These are phyloP conservation scores for Brassica juncea DNA, from an alignment of 345 rosid species.

Conservation along the genomic window DNA sequence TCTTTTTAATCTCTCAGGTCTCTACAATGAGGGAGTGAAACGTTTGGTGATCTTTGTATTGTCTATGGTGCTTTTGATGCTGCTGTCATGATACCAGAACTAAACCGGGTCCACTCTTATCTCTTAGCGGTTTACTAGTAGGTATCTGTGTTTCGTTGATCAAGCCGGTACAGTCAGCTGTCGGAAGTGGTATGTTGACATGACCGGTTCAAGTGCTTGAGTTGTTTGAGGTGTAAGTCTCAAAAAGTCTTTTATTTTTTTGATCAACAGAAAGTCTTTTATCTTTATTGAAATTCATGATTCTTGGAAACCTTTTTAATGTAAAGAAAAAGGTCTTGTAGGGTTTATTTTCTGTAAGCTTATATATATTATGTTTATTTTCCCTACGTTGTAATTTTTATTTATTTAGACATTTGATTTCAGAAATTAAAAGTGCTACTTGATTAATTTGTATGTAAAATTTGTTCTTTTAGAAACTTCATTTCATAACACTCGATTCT, in stretches of 20 bases:
- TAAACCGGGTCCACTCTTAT: constrained; percentile 15
- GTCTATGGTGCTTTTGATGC: constrained; percentile 41
- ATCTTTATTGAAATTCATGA: constrained; percentile 30
- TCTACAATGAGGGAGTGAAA: constrained; percentile 41
- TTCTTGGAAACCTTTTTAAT: constrained; percentile 34
- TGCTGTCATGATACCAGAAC: constrained; percentile 32
- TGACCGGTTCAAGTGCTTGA: constrained; percentile 29
- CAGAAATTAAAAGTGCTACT: constrained; percentile 9
- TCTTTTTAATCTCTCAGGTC: constrained; percentile 49
- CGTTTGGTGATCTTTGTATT: constrained; percentile 41
- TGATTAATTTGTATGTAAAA: neutral
- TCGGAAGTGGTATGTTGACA: constrained; percentile 26
- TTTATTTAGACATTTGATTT: constrained; percentile 13
- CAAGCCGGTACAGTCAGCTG: constrained; percentile 32
- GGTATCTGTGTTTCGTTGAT: constrained; percentile 24
- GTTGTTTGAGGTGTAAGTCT: constrained; percentile 36
- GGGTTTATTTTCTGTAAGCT: constrained; percentile 13
- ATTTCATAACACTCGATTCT: neutral
- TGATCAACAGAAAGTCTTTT: constrained; percentile 12
- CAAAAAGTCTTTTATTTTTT: constrained; percentile 27
- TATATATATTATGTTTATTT: constrained; percentile 18
- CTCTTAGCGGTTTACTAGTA: constrained; percentile 31
- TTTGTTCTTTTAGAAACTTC: neutral
- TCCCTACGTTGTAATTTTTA: constrained; percentile 3
- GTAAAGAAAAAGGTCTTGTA: constrained; percentile 38